Evolutionary conservation across 179 eudicot species (phyloP).

Genomic region (Beta lomatogona): DNA sequence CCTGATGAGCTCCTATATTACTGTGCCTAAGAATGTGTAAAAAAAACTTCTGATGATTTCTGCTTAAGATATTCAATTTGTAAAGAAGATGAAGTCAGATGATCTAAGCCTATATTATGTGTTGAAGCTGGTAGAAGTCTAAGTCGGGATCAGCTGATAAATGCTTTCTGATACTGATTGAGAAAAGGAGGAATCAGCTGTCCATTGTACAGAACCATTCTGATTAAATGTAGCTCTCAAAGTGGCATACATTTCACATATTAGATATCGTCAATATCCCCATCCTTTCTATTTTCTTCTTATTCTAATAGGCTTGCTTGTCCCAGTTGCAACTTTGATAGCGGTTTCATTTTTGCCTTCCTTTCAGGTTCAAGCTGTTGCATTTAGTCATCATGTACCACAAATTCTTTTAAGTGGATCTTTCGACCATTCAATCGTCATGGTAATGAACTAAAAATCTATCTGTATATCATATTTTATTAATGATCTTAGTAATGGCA

Average conservation of each 20-base stretch:
- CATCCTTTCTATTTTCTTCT: background rate
- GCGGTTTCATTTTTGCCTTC: constrained; percentile 8
- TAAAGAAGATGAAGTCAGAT: background rate
- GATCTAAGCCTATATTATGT: background rate
- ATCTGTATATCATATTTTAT: constrained; percentile 1
- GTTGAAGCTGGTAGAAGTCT: background rate
- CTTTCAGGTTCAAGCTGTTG: constrained; percentile 94
- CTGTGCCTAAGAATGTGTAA: background rate
- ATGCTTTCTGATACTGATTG: background rate
- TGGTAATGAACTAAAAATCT: constrained; percentile 50
- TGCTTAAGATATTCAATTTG: background rate
- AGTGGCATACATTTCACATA: background rate
- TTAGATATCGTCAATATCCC: background rate
- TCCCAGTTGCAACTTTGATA: background rate
- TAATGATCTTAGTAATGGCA: background rate
- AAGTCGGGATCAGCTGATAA: no score
- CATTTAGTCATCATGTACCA: constrained; percentile 78
- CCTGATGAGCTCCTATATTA: background rate
- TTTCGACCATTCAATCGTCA: constrained; percentile 82
- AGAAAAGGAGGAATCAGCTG: background rate
- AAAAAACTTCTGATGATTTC: background rate
- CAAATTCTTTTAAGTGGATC: constrained; percentile 94
- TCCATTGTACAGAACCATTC: background rate
- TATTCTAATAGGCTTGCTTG: constrained; percentile 8
- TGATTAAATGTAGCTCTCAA: background rate